Conservation (phyloP, 257 asterid species). For the Agastache rugosa region DNA sequence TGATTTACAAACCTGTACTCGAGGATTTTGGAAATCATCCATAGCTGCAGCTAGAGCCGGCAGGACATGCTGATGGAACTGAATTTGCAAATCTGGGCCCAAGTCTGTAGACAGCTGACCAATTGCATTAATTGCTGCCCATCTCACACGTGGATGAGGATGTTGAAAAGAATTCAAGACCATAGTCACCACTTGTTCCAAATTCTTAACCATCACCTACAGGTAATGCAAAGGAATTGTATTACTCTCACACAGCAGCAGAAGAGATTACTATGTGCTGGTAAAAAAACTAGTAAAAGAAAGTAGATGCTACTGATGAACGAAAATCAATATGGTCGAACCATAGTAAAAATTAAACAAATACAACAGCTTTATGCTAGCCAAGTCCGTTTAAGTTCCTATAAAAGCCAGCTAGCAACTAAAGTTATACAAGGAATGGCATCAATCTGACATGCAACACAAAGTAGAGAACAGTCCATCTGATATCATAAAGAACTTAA, state of each 20-base stretch:
- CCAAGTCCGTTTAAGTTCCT: slow-evolving; percentile 11
- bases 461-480: slow-evolving; percentile 1
- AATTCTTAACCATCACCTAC: slow-evolving; percentile 88
- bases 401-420: not conserved
- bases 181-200: slow-evolving; percentile 90
- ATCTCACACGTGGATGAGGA: slow-evolving; percentile 96
- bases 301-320: not conserved
- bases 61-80: slow-evolving; percentile 76
- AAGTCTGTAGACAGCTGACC: slow-evolving; percentile 98
- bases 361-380: slow-evolving; percentile 1
- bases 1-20: slow-evolving; percentile 77
- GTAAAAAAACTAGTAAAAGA: slow-evolving; percentile 25
- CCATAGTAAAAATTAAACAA: slow-evolving; percentile 2
- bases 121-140: slow-evolving; percentile 99
- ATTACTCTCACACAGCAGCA: slow-evolving; percentile 15
- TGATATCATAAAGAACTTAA: not conserved
- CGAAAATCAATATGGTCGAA: not conserved
- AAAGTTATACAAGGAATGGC: slow-evolving; percentile 3
- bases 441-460: slow-evolving; percentile 12
- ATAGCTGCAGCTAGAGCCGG: slow-evolving; percentile 86
- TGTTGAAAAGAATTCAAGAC: slow-evolving; percentile 93
- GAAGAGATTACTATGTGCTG: not conserved
- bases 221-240: slow-evolving; percentile 10
- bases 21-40: slow-evolving; percentile 95
- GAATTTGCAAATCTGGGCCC: slow-evolving; percentile 97